Percentiles rank a stretch among this genome's conserved stretches.
phyloP scores from a whole-genome alignment of 176 grass and related monocot genomes.

The Bromus sterilis region DNA sequence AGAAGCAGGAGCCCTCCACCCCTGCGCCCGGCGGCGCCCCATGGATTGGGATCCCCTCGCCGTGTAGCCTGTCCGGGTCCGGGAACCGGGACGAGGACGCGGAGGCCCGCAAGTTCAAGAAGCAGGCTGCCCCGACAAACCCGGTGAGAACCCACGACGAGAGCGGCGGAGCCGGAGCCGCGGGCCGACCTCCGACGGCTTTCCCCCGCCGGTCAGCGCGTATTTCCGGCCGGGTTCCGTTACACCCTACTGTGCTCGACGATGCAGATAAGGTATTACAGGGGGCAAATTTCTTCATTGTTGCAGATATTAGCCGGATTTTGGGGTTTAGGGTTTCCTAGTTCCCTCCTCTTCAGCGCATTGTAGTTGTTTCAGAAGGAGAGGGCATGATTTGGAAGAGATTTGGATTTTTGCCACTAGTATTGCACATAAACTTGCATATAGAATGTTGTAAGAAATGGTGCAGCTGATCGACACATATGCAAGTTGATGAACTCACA shows the following conservation, averaged over 20 bases:
- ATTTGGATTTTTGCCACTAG: too few relatives aligned
- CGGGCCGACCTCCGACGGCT: not conserved
- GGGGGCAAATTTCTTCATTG: not conserved
- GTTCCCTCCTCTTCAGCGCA: not conserved
- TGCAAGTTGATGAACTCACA: too few relatives aligned
- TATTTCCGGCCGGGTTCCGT: not conserved
- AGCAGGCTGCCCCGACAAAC: not conserved
- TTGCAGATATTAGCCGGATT: not conserved
- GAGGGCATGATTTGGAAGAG: too few relatives aligned
- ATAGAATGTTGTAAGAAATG: too few relatives aligned
- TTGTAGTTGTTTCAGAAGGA: not conserved
- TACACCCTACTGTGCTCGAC: not conserved
- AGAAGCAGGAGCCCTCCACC: slow-evolving; percentile 1
- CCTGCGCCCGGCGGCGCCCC: not conserved
- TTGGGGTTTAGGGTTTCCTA: not conserved
- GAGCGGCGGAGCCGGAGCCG: not conserved
- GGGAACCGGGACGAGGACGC: not conserved
- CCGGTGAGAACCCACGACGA: not conserved
- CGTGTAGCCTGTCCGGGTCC: not conserved
- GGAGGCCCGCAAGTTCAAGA: slow-evolving; percentile 1
- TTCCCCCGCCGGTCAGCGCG: not conserved
- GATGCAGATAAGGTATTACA: not conserved
- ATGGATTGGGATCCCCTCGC: not conserved
- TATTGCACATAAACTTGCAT: too few relatives aligned
- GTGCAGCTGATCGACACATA: too few relatives aligned